Base-by-base conservation (phyloP, 2,329 filamentous ascomycete genomes). In the Penicillium glabrum region DNA sequence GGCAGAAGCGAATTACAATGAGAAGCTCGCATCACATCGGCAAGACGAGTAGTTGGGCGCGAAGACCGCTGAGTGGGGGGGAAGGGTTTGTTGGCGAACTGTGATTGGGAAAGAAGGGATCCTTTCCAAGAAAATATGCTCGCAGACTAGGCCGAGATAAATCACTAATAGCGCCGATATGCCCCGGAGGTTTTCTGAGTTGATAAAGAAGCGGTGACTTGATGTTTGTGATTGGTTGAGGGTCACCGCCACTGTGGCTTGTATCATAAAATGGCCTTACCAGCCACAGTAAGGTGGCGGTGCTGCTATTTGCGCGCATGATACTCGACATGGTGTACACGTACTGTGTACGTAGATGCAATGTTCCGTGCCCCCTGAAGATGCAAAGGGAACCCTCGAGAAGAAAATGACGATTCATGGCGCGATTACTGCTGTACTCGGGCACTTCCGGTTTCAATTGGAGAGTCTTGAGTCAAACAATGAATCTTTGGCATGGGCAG, bases 191-290 rank as follows among this genome's bases (percentile, higher is more conserved):
- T 26, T 26, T 44, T 24, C 41, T 24, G 10, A 1, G 19, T 24
- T 19, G 45, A 24, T 16, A 45, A 51, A 62, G 65, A 67, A 67
- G 67, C 69, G 70, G 69, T 72, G 70, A 72, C 71, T 21, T 24
- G 10, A 39, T 37, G 11, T 0, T 3, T 41, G 16, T 70, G 59
- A 71, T 73, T 73, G 70, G 13, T 31, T 39, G 11, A 4, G 3
- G 2, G 37, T 55, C 60, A 71, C 70, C 65, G 71, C 67, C 70
- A 71, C 67, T 67, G 68, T 71, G 71, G 70, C 70, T 73, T 57
- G 24, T 56, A 33, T 23, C 19, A 4, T 13, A 3, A 23, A 23
- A 23, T 41, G 5, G 13, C 9, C 14, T 16, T 19, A 41, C 27
- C 44, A 57, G 54, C 49, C 54, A 57, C 35, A 39, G 13, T 7